Percentiles rank a stretch among this genome's conserved stretches.
Conservation (phyloP, 805 yeast genomes). For the Kodamaea kakaduensis region DNA sequence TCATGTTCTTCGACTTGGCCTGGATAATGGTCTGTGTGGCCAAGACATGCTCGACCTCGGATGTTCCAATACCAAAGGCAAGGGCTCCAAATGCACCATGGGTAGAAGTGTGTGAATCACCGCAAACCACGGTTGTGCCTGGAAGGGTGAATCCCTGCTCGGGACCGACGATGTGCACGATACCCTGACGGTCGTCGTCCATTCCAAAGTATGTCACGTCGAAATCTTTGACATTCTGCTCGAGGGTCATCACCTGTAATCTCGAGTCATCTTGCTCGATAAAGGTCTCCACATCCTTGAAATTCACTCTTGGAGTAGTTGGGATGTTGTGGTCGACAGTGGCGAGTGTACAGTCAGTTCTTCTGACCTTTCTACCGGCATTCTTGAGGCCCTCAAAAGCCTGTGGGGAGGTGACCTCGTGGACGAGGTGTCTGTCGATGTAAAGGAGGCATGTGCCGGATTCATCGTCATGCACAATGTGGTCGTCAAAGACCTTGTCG, state of each 20-base stretch:
- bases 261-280: constrained; percentile 89
- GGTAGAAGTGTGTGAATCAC: constrained; percentile 98
- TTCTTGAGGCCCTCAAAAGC: constrained; percentile 93
- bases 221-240: constrained; percentile 86
- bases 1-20: constrained; percentile 94
- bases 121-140: constrained; percentile 98
- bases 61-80: constrained; percentile 98
- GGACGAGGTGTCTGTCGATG: constrained; percentile 96
- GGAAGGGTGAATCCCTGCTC: constrained; percentile 98
- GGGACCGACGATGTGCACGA: constrained; percentile 97
- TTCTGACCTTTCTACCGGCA: constrained; percentile 86
- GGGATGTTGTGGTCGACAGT: constrained; percentile 98
- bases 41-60: constrained; percentile 97
- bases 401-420: constrained; percentile 98
- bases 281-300: constrained; percentile 70
- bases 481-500: constrained; percentile 95
- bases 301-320: constrained; percentile 77
- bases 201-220: constrained; percentile 91
- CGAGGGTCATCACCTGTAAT: constrained; percentile 87
- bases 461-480: constrained; percentile 84
- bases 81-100: constrained; percentile 98
- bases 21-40: constrained; percentile 97
- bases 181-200: constrained; percentile 94
- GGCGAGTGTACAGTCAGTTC: constrained; percentile 89
- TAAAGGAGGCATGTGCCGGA: constrained; percentile 82